Conservation (phyloP, 768 basidiomycete genomes). For the Clavaria fumosa region DNA sequence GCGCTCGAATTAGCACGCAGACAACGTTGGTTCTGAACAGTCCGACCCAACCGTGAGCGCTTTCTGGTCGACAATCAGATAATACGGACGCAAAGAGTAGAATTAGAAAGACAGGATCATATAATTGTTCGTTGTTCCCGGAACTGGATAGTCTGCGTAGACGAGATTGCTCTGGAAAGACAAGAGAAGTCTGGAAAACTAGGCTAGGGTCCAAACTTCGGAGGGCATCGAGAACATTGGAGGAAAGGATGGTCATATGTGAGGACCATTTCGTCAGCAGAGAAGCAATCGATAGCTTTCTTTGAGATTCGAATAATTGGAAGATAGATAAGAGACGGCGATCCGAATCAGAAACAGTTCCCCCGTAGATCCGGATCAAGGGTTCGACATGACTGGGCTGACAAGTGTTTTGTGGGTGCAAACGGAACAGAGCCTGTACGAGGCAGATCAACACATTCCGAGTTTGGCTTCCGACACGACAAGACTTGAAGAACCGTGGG, state of each 20-base stretch:
- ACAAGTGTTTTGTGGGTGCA: slow-evolving; percentile 71
- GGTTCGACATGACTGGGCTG: slow-evolving; percentile 75
- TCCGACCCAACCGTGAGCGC: slow-evolving; percentile 70
- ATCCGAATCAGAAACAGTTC: slow-evolving; percentile 53
- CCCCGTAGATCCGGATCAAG: slow-evolving; percentile 57
- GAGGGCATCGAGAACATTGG: slow-evolving; percentile 45
- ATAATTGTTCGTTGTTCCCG: slow-evolving; percentile 30
- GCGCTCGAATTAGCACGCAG: slow-evolving; percentile 51
- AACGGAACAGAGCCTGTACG: slow-evolving; percentile 50
- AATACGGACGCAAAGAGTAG: slow-evolving; percentile 53
- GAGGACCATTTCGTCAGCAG: slow-evolving; percentile 56
- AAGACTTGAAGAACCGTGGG: slow-evolving; percentile 38
- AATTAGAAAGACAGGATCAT: slow-evolving; percentile 71
- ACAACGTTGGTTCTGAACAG: slow-evolving; percentile 70
- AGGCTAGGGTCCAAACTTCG: slow-evolving; percentile 51
- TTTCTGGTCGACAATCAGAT: slow-evolving; percentile 37
- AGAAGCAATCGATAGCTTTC: slow-evolving; percentile 45
- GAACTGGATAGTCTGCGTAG: slow-evolving; percentile 19
- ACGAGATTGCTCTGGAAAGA: slow-evolving; percentile 53
- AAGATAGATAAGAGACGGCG: slow-evolving; percentile 57
- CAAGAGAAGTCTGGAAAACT: slow-evolving; percentile 55
- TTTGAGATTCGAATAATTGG: slow-evolving; percentile 59
- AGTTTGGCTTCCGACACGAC: slow-evolving; percentile 15
- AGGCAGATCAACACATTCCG: slow-evolving; percentile 39
- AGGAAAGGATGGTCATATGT: slow-evolving; percentile 25